Conservation (phyloP, 2,329 filamentous ascomycete species). For the Cercospora sp. region DNA sequence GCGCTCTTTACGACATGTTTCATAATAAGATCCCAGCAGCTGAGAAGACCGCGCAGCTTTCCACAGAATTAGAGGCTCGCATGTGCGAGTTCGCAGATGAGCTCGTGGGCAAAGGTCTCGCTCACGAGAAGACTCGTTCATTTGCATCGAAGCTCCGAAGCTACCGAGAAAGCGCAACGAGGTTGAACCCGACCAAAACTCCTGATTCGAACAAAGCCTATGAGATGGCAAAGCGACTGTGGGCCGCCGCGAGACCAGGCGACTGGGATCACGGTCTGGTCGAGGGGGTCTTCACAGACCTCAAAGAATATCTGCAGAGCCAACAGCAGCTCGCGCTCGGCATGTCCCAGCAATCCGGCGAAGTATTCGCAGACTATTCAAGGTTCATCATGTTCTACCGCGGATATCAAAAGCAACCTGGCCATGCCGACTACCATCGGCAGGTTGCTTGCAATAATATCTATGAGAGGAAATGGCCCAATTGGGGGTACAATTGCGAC, state of each 20-base stretch:
- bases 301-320: background rate
- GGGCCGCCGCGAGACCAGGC: background rate
- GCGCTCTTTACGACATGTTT: background rate
- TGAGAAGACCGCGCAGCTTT: background rate
- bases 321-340: background rate
- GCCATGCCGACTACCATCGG: background rate
- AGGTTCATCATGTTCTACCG: background rate
- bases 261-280: slow-evolving; percentile 7
- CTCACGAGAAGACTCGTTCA: background rate
- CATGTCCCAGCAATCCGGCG: background rate
- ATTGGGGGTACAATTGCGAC: background rate
- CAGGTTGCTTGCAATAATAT: background rate
- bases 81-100: slow-evolving; percentile 3
- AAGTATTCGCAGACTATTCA: background rate
- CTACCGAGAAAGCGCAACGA: background rate
- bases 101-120: background rate
- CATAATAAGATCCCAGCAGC: background rate
- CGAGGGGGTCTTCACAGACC: background rate
- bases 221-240: background rate
- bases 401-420: background rate
- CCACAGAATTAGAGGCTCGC: background rate
- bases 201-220: background rate
- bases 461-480: background rate
- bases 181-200: background rate
- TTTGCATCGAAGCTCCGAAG: background rate